These are phyloP conservation scores for Pythium inflatum DNA, from an alignment of 352 stramenopile genomes.

Conservation along the genomic window DNA sequence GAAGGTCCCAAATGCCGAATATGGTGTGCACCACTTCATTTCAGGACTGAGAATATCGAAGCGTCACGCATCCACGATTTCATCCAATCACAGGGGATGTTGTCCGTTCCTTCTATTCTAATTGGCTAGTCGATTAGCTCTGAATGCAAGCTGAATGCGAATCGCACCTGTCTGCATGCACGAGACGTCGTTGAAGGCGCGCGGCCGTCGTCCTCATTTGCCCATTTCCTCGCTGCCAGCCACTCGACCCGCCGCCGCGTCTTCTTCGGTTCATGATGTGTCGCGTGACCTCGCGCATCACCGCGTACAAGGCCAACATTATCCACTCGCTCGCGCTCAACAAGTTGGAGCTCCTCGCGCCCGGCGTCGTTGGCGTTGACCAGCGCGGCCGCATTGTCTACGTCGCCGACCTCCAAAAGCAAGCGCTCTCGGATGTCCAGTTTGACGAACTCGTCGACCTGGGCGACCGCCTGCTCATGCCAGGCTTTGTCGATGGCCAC, in stretches of 20 bases:
- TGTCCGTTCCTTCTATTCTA: too few relatives aligned
- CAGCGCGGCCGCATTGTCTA: slow-evolving; percentile 48
- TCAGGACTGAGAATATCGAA: too few relatives aligned
- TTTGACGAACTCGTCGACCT: slow-evolving; percentile 63
- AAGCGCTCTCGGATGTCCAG: slow-evolving; percentile 18
- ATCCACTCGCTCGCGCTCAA: slow-evolving; percentile 71
- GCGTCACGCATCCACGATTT: too few relatives aligned
- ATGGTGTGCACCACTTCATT: too few relatives aligned
- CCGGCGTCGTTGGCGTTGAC: slow-evolving; percentile 66
- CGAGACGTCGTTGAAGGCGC: slow-evolving; percentile 4
- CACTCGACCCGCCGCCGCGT: not conserved
- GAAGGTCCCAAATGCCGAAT: too few relatives aligned
- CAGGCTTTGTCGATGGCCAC: slow-evolving; percentile 94
- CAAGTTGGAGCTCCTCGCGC: slow-evolving; percentile 62
- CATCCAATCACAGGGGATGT: too few relatives aligned
- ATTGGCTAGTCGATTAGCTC: not conserved
- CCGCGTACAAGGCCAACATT: slow-evolving; percentile 80
- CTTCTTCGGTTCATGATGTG: slow-evolving; percentile 10
- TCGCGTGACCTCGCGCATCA: slow-evolving; percentile 31
- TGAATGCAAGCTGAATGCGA: slow-evolving; percentile 21
- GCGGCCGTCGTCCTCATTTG: not conserved
- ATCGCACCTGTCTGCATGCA: not conserved
- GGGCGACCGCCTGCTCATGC: slow-evolving; percentile 83
- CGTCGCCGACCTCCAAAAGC: slow-evolving; percentile 45
- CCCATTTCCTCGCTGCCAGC: not conserved